phyloP scores from a whole-genome alignment of 176 grass and related monocot species.

The Oryza nivara region DNA sequence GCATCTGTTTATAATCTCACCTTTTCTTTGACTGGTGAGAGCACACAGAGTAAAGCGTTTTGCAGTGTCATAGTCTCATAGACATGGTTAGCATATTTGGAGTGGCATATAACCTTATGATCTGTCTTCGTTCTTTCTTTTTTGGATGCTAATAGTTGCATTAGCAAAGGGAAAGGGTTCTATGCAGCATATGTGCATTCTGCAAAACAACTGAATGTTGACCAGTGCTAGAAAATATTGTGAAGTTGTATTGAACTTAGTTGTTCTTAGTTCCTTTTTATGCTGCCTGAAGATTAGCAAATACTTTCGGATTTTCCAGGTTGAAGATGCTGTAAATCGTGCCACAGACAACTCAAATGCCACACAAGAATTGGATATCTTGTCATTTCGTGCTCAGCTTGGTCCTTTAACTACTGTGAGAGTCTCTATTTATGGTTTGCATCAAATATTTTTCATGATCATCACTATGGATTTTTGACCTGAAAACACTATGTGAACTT shows the following conservation, averaged over 20 bases:
- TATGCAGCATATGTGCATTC: conserved; percentile 7
- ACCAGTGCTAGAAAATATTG: conserved; percentile 28
- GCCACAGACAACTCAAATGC: conserved; percentile 54
- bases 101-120: conserved; percentile 10
- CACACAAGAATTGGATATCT: conserved; percentile 75
- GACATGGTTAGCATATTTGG: conserved; percentile 1
- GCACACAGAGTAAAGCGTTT: conserved; percentile 8
- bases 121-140: background rate
- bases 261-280: conserved; percentile 29
- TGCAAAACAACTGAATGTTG: background rate
- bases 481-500: conserved; percentile 46
- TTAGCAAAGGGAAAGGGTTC: background rate
- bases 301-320: conserved; percentile 43
- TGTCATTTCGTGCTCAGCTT: conserved; percentile 72
- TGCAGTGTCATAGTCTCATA: background rate
- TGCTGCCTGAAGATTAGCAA: conserved; percentile 22
- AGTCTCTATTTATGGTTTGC: conserved; percentile 37
- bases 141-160: conserved; percentile 23
- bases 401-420: conserved; percentile 78
- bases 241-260: conserved; percentile 19
- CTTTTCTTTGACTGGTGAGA: background rate
- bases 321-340: conserved; percentile 72
- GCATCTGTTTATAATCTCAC: background rate
- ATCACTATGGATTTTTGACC: conserved; percentile 27
- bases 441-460: conserved; percentile 26